These are phyloP conservation scores for Solanum chacoense DNA, from an alignment of 305 asterid species.

Conservation along the genomic window DNA sequence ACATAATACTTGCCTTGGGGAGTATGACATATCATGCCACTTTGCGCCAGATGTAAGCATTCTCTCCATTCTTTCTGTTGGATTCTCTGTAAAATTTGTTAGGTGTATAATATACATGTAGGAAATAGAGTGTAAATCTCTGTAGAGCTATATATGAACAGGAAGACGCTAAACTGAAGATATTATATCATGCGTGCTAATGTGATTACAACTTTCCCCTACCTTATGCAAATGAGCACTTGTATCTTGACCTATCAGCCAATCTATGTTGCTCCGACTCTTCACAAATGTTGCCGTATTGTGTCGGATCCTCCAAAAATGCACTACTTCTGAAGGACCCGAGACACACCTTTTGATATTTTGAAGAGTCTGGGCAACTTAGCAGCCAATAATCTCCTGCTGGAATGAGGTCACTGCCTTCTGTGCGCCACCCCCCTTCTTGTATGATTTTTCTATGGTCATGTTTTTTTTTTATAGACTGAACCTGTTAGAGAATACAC, in stretches of 20 bases:
- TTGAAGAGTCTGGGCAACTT: not conserved
- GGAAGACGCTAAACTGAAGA: not conserved
- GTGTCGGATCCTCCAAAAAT: not conserved
- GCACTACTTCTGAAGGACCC: not conserved
- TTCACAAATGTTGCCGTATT: not conserved
- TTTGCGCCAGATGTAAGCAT: slow-evolving; percentile 61
- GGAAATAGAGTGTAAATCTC: not conserved
- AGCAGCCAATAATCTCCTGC: not conserved
- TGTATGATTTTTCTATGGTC: not conserved
- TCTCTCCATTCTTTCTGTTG: not conserved
- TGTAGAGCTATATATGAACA: not conserved
- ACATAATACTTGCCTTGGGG: slow-evolving; percentile 77
- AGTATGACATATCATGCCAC: slow-evolving; percentile 83
- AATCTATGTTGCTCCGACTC: not conserved
- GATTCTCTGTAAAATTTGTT: not conserved
- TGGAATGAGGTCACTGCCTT: not conserved
- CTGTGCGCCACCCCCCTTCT: not conserved
- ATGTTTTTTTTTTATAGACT: not conserved
- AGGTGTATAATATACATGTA: not conserved
- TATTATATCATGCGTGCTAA: not conserved
- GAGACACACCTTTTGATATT: not conserved
- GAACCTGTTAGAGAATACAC: not conserved
- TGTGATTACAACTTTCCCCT: not conserved
- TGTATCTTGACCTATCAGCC: not conserved
- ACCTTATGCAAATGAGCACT: not conserved